Conservation (phyloP, 768 basidiomycete species). For the Ramaria sp. region DNA sequence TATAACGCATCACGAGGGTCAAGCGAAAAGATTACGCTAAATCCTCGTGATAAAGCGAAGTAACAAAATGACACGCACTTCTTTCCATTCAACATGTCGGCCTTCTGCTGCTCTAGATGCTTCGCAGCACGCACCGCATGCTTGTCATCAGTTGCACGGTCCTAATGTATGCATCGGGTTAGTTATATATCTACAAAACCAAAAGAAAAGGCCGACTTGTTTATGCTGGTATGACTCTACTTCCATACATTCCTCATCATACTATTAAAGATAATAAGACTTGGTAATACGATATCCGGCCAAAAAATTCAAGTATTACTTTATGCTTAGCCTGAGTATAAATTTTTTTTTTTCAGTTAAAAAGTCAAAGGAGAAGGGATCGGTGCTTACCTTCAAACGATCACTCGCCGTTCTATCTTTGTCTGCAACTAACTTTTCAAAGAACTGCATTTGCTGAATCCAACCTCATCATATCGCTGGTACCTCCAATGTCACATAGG, state of each 20-base stretch:
- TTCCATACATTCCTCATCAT: slow-evolving; percentile 69
- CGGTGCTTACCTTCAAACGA: slow-evolving; percentile 50
- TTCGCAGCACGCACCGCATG: slow-evolving; percentile 64
- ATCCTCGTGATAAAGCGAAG: not conserved
- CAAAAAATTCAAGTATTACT: slow-evolving; percentile 23
- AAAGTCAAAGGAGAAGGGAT: not conserved
- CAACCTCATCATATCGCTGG: not conserved
- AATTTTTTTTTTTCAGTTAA: too few relatives aligned
- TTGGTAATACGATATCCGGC: not conserved
- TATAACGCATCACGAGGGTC: not conserved
- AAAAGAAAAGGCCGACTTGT: slow-evolving; percentile 36
- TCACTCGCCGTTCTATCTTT: slow-evolving; percentile 59
- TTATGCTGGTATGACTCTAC: slow-evolving; percentile 68
- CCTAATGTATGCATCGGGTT: slow-evolving; percentile 27
- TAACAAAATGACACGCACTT: slow-evolving; percentile 36
- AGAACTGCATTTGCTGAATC: slow-evolving; percentile 53
- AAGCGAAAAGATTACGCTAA: not conserved
- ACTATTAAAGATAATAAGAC: slow-evolving; percentile 30
- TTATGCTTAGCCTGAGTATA: slow-evolving; percentile 48
- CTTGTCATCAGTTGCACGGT: slow-evolving; percentile 57
- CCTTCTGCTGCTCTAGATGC: slow-evolving; percentile 65
- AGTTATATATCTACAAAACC: too few relatives aligned
- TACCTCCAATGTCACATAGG: not conserved
- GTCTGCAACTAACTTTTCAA: slow-evolving; percentile 58
- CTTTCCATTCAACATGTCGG: slow-evolving; percentile 73